Evolutionary conservation across 345 rosid genomes (phyloP), one percentile per base, ranked within the genome.

Genomic region (Carallia brachiata): DNA sequence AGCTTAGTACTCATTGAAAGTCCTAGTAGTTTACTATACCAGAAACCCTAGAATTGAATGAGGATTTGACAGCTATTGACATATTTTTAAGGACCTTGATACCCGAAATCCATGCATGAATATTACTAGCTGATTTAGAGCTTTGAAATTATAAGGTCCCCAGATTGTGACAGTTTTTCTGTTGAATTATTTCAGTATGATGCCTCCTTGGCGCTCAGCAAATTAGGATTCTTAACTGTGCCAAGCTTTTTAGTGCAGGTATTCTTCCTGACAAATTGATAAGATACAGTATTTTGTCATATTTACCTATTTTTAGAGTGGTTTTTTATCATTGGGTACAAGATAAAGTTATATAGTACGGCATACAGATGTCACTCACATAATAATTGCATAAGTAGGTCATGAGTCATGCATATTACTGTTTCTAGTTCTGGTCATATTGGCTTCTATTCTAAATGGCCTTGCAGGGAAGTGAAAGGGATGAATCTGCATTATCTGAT

Each of bases 161-260:
- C 39, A 69, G 44, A 19, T 56, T 56, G 32, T 84, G 59, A 79
- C 62, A 65, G 17, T 60, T 62, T 48, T 39, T 36, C 17, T 8
- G 57, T 15, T 9, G 32, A 52, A 67, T 78, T 78, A 61, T 65
- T 86, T 74, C 89, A 94, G 98, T 88, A 87, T 71, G 73, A 86
- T 71, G 97, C 98, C 60, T 88, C 97, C 71, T 50, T 89, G 85
- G 88, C 81, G 83, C 91, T 91, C 63, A 75, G 76, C 53, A 76
- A 86, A 73, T 81, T 68, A 64, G 96, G 95, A 70, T 91, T 91
- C 74, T 60, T 81, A 58, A 80, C 97, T 61, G 85, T 90, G 61
- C 96, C 98, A 44, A 84, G 78, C 81, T 84, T 86, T 79, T 73
- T 86, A 74, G 88, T 91, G 60, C 88, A 91, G 98, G 98, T 91